phyloP scores from a whole-genome alignment of 306 rosid species.

The apple (Malus domestica) region DNA sequence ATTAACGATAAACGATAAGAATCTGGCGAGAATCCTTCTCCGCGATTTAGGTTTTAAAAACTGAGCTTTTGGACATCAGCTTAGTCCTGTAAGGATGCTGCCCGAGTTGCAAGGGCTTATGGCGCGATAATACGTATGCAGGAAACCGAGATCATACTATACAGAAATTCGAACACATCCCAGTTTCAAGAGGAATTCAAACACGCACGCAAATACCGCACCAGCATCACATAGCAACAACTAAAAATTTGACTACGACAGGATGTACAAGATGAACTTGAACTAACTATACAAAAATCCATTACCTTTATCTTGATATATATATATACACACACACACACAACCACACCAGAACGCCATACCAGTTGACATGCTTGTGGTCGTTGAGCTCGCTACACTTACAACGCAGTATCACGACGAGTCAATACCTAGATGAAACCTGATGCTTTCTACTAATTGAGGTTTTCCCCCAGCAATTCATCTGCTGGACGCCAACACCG shows the following conservation, averaged over 20 bases:
- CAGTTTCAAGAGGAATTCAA: background rate
- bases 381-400: background rate
- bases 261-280: slow-evolving; percentile 3
- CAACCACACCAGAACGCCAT: slow-evolving; percentile 4
- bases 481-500: background rate
- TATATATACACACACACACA: background rate
- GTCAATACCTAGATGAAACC: background rate
- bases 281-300: background rate
- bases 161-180: background rate
- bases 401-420: background rate
- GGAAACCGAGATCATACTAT: background rate
- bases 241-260: background rate
- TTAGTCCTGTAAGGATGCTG: too few species aligned
- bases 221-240: background rate
- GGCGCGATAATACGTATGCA: background rate
- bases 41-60: too few species aligned
- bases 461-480: background rate
- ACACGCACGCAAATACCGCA: background rate
- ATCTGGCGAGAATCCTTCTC: too few species aligned
- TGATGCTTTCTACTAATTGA: slow-evolving; percentile 15
- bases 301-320: background rate
- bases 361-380: background rate
- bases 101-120: too few species aligned
- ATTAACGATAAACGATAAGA: too few species aligned
- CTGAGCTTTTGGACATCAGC: too few species aligned